Base-by-base conservation (phyloP, 495 filamentous ascomycete genomes). In the Staphylotrichum tortipilum region DNA sequence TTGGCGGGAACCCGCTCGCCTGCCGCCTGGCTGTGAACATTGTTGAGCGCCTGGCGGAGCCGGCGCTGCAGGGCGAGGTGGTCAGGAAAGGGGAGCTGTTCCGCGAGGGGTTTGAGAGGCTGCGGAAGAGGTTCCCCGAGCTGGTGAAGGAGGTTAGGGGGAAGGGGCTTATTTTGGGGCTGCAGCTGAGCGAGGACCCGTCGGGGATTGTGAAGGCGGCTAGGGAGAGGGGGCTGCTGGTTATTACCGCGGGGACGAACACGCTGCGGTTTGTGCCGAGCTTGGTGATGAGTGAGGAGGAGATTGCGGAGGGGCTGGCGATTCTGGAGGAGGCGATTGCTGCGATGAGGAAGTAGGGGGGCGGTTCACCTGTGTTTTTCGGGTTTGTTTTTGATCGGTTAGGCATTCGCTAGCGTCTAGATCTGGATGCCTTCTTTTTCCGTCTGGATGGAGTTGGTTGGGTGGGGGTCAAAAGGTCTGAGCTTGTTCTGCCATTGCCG, bases 1-100 rank as follows among this genome's bases (percentile, higher is more conserved):
- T 95, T 58, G 92, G 92, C 17, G 92, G 92, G 3, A 98, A 97
- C 69, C 94, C 92, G 15, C 73, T 98, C 12, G 92, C 80, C 1
- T 86, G 83, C 58, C 76, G 90, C 33, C 64, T 97, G 2, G 94
- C 88, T 3, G 83, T 94, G 61, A 79, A 91, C 62, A 81, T 95
- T 41, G 78, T 98, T 49, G 70, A 71, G n/a, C 76, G 86, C 12
- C 73, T 98, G 12, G 75, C 84, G 0, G 74, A 84, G 4, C 67
- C 77, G 0, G 73, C 72, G 40, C 67, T 97, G 31, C 83, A 87
- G 62, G 61, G 70, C 21, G 67, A 63, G 0, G 88, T 97, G 3
- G 43, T 77, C 36, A 62, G 65, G 30, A 94, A 87, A 66, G 79
- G 78, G 4, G 63, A 74, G 49, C 48, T 84, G 8, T 89, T 97